phyloP scores from a whole-genome alignment of 495 filamentous ascomycete species.

The Penicillium cinerascens region DNA sequence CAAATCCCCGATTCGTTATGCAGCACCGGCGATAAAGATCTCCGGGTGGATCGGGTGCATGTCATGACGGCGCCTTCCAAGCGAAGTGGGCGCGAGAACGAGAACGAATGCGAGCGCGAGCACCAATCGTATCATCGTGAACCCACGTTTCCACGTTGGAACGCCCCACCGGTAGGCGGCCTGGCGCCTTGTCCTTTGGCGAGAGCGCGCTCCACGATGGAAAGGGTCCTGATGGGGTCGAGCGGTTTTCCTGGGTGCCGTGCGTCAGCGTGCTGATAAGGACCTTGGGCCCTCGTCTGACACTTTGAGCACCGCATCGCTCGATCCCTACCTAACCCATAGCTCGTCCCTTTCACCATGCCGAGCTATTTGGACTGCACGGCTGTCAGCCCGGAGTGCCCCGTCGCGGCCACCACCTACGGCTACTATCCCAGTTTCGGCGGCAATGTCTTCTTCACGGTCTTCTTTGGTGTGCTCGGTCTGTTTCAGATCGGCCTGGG shows the following conservation, averaged over 20 bases:
- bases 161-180: no score
- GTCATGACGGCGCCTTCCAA: background rate
- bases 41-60: slow-evolving; percentile 3
- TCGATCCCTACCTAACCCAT: background rate
- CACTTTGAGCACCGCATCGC: background rate
- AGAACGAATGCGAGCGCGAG: slow-evolving; percentile 28
- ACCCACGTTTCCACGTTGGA: no score
- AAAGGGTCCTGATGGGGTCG: background rate
- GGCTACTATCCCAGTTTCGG: slow-evolving; percentile 65
- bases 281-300: background rate
- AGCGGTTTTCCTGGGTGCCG: no score
- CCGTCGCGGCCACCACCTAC: slow-evolving; percentile 58
- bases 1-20: background rate
- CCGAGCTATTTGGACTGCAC: slow-evolving; percentile 41
- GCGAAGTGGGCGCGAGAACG: slow-evolving; percentile 17
- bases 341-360: slow-evolving; percentile 6
- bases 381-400: slow-evolving; percentile 47
- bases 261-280: background rate
- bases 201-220: background rate
- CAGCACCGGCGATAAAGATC: slow-evolving; percentile 1
- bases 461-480: slow-evolving; percentile 50
- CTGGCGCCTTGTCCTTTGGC: no score
- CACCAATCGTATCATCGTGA: slow-evolving; percentile 21
- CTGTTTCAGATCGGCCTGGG: slow-evolving; percentile 48
- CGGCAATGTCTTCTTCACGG: slow-evolving; percentile 59